Percentiles rank a stretch among this genome's conserved stretches.
phyloP scores from a whole-genome alignment of 2,329 filamentous ascomycete species.

The Westerdykella sp. region DNA sequence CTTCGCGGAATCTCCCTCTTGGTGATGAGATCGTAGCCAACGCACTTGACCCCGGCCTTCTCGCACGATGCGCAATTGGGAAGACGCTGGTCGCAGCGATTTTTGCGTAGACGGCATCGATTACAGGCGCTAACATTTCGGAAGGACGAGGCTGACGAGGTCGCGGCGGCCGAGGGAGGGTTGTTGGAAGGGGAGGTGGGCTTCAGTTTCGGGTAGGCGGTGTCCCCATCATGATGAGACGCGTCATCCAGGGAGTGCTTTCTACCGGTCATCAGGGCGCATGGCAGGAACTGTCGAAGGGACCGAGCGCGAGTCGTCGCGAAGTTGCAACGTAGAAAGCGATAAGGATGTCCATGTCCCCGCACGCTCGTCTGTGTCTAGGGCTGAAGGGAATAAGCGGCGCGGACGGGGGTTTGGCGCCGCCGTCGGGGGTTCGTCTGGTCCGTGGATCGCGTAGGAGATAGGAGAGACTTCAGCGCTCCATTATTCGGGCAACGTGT shows the following conservation, averaged over 20 bases:
- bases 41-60: constrained; percentile 85
- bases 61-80: constrained; percentile 88
- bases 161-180: constrained; percentile 14
- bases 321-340: background rate
- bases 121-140: constrained; percentile 81
- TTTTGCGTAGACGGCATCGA: constrained; percentile 81
- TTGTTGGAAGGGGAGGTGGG: constrained; percentile 24
- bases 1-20: constrained; percentile 89
- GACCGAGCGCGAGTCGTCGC: background rate
- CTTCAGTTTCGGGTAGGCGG: constrained; percentile 20
- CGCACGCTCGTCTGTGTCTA: background rate
- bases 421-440: too few relatives aligned
- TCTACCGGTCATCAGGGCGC: constrained; percentile 36
- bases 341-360: background rate
- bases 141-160: constrained; percentile 33
- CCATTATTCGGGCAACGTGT: too few relatives aligned
- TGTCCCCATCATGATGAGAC: constrained; percentile 26
- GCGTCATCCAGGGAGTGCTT: constrained; percentile 37
- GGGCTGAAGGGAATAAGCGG: background rate
- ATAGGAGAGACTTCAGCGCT: too few relatives aligned
- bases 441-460: too few relatives aligned
- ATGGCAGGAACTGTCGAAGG: constrained; percentile 22
- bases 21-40: constrained; percentile 93
- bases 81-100: constrained; percentile 87
- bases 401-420: too few relatives aligned